A percentile compares a stretch with the other conserved stretches of the same genome.
Conservation (phyloP, 73 alveolate genomes). For the Paramecium caudatum region DNA sequence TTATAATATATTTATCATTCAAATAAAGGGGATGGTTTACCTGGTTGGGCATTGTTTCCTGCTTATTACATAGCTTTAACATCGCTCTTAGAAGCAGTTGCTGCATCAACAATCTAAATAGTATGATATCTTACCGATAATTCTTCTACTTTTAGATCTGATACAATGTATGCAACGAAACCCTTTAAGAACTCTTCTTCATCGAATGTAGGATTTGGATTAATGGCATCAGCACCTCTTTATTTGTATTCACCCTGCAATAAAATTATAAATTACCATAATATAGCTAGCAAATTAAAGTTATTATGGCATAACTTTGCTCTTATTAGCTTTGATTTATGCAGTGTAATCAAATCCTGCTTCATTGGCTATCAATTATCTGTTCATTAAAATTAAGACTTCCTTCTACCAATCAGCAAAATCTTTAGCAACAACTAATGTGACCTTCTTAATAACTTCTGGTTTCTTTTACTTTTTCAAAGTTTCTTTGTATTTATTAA, state of each 20-base stretch:
- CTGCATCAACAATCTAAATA: slow-evolving; percentile 24
- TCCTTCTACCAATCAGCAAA: slow-evolving; percentile 69
- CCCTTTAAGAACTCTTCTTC: slow-evolving; percentile 2
- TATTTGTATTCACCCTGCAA: slow-evolving; percentile 46
- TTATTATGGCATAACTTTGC: not conserved
- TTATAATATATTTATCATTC: slow-evolving; percentile 61
- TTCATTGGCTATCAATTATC: slow-evolving; percentile 43
- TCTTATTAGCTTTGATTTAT: slow-evolving; percentile 32
- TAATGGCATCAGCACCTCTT: slow-evolving; percentile 60
- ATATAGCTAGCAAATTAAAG: slow-evolving; percentile 39
- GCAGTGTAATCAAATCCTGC: slow-evolving; percentile 50
- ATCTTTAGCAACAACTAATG: slow-evolving; percentile 65
- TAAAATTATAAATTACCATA: not conserved
- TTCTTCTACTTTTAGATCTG: not conserved
- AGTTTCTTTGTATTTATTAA: slow-evolving; percentile 77
- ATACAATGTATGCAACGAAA: not conserved
- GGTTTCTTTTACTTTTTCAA: slow-evolving; percentile 60
- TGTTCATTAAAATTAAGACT: slow-evolving; percentile 17
- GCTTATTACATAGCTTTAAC: slow-evolving; percentile 36
- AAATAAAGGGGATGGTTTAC: slow-evolving; percentile 41
- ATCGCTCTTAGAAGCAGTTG: not conserved
- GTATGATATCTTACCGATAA: not conserved
- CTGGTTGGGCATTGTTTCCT: slow-evolving; percentile 57
- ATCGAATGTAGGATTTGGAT: slow-evolving; percentile 56
- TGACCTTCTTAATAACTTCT: slow-evolving; percentile 26